A percentile compares a stretch with the other conserved stretches of the same genome.
Conservation (phyloP, 257 asterid genomes). For the Solanum ossicruentum region DNA sequence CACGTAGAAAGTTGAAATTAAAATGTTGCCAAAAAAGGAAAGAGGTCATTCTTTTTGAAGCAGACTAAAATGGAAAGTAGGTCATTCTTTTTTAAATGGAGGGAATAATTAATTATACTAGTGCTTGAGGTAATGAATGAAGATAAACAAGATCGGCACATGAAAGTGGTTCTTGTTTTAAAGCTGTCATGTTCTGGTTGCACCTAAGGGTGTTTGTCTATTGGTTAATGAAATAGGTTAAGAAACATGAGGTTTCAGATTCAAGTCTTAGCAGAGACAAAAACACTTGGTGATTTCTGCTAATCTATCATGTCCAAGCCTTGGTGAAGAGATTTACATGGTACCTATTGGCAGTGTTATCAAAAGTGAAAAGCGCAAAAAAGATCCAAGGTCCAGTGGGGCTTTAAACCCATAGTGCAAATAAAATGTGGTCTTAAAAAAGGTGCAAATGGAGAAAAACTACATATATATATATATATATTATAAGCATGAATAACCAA, state of each 20-base stretch:
- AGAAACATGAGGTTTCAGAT: too few species aligned
- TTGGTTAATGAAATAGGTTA: too few species aligned
- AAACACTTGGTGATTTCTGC: neutral
- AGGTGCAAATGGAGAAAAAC: neutral
- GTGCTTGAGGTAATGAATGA: neutral
- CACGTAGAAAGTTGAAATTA: too few species aligned
- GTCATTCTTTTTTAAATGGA: too few species aligned
- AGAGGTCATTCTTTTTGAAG: too few species aligned
- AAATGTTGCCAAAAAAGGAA: too few species aligned
- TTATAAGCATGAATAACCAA: neutral
- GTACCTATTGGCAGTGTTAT: neutral
- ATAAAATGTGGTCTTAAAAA: neutral
- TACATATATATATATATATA: too few species aligned
- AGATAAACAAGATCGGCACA: neutral
- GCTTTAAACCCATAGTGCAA: neutral
- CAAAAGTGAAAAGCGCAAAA: neutral
- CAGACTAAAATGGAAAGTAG: too few species aligned
- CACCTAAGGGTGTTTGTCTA: too few species aligned
- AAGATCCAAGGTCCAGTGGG: neutral
- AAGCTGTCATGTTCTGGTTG: neutral
- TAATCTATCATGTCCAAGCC: neutral
- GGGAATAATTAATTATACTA: neutral
- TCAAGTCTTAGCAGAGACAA: neutral
- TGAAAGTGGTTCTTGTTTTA: neutral
- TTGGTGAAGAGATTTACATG: neutral